Evolutionary conservation across 1,284 basidiomycete genomes (phyloP).

Genomic region (Fomes fomentarius): DNA sequence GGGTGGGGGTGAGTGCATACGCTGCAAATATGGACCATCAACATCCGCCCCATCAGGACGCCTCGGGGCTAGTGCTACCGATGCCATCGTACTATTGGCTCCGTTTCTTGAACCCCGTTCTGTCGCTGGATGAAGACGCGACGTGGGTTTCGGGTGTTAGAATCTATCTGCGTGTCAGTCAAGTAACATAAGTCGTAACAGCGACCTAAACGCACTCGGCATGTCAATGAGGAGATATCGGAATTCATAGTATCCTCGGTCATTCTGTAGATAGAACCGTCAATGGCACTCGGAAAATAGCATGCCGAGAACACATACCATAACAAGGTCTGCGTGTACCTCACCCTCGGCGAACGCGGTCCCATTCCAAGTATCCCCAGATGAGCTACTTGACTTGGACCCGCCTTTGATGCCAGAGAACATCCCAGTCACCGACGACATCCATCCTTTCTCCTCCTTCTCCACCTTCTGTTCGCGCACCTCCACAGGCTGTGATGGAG

Average conservation of each 20-base stretch:
- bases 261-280: conserved; percentile 52
- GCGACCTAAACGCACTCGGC: conserved; percentile 58
- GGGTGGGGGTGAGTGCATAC: conserved; percentile 18
- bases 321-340: conserved; percentile 76
- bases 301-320: conserved; percentile 47
- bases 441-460: conserved; percentile 42
- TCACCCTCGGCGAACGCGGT: conserved; percentile 72
- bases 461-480: conserved; percentile 35
- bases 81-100: conserved; percentile 69
- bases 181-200: neutral
- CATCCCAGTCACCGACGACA: conserved; percentile 63
- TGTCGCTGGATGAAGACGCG: conserved; percentile 74
- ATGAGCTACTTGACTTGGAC: conserved; percentile 36
- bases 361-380: conserved; percentile 38
- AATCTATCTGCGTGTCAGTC: conserved; percentile 47
- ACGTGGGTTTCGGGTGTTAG: conserved; percentile 60
- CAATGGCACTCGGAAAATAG: conserved; percentile 9
- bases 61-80: conserved; percentile 12
- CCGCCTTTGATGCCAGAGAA: conserved; percentile 67
- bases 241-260: conserved; percentile 76
- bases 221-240: conserved; percentile 79
- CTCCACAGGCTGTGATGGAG: conserved; percentile 38
- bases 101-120: conserved; percentile 68
- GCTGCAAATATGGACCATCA: conserved; percentile 7
- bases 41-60: neutral